These are phyloP conservation scores for Entomophthora muscae DNA, from an alignment of 371 early-diverging fungal species.

Conservation along the genomic window DNA sequence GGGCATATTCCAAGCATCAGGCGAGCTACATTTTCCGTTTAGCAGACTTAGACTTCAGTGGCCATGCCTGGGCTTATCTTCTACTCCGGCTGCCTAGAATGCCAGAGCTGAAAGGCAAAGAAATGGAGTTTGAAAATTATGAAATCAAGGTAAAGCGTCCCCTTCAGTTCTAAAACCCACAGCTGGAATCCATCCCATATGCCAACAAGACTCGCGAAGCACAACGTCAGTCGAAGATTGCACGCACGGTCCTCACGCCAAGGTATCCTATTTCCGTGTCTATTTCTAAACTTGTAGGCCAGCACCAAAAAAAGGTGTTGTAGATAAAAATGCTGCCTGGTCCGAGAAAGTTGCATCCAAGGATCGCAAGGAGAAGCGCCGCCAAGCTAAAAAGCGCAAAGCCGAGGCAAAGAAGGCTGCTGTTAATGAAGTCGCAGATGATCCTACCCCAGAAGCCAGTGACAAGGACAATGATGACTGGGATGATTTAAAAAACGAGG, in stretches of 20 bases:
- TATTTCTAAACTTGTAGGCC: not conserved
- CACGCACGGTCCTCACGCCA: not conserved
- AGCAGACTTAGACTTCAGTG: conserved; percentile 61
- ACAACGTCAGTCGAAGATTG: not conserved
- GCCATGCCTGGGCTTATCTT: conserved; percentile 55
- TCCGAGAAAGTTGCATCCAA: not conserved
- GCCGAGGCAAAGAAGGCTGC: not conserved
- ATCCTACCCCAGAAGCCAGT: not conserved
- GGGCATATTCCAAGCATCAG: conserved; percentile 84
- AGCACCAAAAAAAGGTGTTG: not conserved
- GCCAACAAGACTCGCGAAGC: not conserved
- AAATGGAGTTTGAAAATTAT: conserved; percentile 20
- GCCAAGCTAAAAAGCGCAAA: not conserved
- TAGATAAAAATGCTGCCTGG: not conserved
- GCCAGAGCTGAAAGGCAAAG: conserved; percentile 60
- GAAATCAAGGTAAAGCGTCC: conserved; percentile 21
- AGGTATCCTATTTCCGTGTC: not conserved
- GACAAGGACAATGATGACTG: not conserved
- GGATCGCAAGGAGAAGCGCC: not conserved
- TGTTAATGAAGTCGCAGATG: not conserved
- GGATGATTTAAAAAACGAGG: not conserved
- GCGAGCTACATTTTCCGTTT: conserved; percentile 76
- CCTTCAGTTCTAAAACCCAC: not conserved
- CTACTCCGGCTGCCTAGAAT: conserved; percentile 72
- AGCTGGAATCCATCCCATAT: conserved; percentile 2